These are phyloP conservation scores for Lepidium sativum DNA, from an alignment of 345 rosid genomes.

Conservation along the genomic window DNA sequence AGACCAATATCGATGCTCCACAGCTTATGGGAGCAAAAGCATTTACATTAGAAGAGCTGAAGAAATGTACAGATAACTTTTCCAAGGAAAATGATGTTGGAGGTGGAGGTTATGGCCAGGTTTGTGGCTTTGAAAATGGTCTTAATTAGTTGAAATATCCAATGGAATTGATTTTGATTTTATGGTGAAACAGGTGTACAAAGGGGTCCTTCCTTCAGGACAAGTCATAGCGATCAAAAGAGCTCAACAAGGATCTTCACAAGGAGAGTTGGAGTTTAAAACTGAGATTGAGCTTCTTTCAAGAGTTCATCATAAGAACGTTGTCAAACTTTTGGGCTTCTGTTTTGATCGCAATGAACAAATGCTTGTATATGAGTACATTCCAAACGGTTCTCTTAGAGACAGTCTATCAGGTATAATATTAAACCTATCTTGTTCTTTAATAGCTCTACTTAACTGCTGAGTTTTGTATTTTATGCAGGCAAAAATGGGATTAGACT, in stretches of 20 bases:
- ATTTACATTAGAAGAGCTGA: too few relatives aligned
- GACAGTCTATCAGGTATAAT: background rate
- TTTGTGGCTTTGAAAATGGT: too few relatives aligned
- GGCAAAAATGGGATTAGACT: constrained; percentile 62
- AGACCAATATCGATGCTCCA: too few relatives aligned
- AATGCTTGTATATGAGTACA: too few relatives aligned
- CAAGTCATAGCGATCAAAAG: constrained; percentile 51
- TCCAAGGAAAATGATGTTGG: too few relatives aligned
- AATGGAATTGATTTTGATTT: too few relatives aligned
- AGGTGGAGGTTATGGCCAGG: too few relatives aligned
- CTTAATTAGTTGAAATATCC: too few relatives aligned
- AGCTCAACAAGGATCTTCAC: constrained; percentile 63
- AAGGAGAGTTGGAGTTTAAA: constrained; percentile 61
- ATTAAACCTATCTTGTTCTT: background rate
- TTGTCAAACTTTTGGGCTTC: constrained; percentile 52
- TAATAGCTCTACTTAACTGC: background rate
- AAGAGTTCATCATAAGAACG: constrained; percentile 65
- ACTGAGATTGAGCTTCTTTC: constrained; percentile 79
- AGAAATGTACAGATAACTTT: too few relatives aligned
- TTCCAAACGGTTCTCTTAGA: background rate
- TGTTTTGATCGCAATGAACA: constrained; percentile 41
- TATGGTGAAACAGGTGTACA: constrained; percentile 52
- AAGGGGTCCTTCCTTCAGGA: constrained; percentile 45
- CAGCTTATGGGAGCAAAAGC: too few relatives aligned
- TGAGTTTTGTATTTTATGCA: constrained; percentile 9